Evolutionary conservation across 768 basidiomycete species (phyloP), one percentile per base, ranked within the genome.

Genomic region (Leccinum subgranulosum): DNA sequence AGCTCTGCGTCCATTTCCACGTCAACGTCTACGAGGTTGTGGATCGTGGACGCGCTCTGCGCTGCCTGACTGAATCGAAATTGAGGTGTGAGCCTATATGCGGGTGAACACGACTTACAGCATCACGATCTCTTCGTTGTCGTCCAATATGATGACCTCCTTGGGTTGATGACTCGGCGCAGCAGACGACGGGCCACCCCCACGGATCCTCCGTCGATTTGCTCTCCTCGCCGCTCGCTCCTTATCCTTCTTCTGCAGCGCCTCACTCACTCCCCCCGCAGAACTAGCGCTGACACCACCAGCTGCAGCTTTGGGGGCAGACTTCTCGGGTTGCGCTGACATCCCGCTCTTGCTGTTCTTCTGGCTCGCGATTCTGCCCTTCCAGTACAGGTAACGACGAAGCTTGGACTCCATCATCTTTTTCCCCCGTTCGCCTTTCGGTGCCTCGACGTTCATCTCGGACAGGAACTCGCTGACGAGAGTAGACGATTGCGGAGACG

Each of bases 391-490:
- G 71, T 94, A 92, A 25, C 74, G 70, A 9, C 81, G 75, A 3
- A 97, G 77, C 59, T 88, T 89, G 17, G 79, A 75, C 66, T 90
- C 79, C 86, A 98, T 90, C 88, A 97, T 88, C 23, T 66, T 74
- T 41, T 82, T 79, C 1, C 92, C 95, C 57, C 83, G 84, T 53
- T 75, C 63, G 2, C 88, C 90, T 25, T 77, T 78, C 4, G 82
- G 80, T 0, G 82, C 81, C 45, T 78, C 74, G 3, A 77, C 69
- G 58, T 90, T 77, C 77, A 89, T 84, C 34, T 54, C 51, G 0
- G 86, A 82, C 7, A 98, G 80, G 72, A 91, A 98, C 59, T 94
- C 88, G 2, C 84, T 84, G 21, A 98, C 75, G 46, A 90, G 80
- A 19, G 79, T 79, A 64, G 87, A 88, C 0, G 89, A 89, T 34